phyloP scores from a whole-genome alignment of 192 early-diverging fungal species.

The Gryganskiella cystojenkinii region DNA sequence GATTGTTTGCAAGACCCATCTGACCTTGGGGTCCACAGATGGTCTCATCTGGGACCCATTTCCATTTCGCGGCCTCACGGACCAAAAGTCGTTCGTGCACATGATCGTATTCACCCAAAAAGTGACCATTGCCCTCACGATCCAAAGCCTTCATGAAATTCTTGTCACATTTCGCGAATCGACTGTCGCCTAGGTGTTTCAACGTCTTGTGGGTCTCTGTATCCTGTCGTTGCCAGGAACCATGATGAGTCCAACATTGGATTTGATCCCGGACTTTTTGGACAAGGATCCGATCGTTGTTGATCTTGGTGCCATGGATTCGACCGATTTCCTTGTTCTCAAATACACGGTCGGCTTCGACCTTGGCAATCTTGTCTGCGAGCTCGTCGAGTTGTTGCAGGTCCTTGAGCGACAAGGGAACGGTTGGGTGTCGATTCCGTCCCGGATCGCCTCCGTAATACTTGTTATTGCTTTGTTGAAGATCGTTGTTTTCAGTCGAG shows the following conservation, averaged over 20 bases:
- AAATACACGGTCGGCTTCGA: slow-evolving; percentile 40
- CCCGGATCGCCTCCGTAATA: slow-evolving; percentile 17
- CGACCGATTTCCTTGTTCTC: slow-evolving; percentile 23
- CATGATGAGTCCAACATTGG: slow-evolving; percentile 41
- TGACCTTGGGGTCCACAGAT: slow-evolving; percentile 32
- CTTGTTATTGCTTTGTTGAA: background rate
- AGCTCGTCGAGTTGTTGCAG: slow-evolving; percentile 22
- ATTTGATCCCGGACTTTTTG: slow-evolving; percentile 38
- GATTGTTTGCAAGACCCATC: slow-evolving; percentile 28
- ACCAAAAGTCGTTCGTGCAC: slow-evolving; percentile 21
- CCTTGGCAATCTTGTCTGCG: slow-evolving; percentile 21
- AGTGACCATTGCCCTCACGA: slow-evolving; percentile 40
- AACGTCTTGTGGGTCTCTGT: slow-evolving; percentile 9
- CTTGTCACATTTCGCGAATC: slow-evolving; percentile 47
- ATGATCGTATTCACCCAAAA: slow-evolving; percentile 41
- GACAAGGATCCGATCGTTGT: slow-evolving; percentile 12
- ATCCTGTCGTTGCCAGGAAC: slow-evolving; percentile 34
- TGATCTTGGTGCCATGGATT: slow-evolving; percentile 37
- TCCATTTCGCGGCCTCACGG: slow-evolving; percentile 40
- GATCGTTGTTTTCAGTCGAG: background rate
- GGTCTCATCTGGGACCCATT: slow-evolving; percentile 32
- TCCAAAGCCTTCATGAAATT: slow-evolving; percentile 42
- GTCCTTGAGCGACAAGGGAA: slow-evolving; percentile 28
- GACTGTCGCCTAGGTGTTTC: slow-evolving; percentile 35
- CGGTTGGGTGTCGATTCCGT: slow-evolving; percentile 38